These are phyloP conservation scores for Penstemon eatonii DNA, from an alignment of 257 asterid genomes.

Conservation along the genomic window DNA sequence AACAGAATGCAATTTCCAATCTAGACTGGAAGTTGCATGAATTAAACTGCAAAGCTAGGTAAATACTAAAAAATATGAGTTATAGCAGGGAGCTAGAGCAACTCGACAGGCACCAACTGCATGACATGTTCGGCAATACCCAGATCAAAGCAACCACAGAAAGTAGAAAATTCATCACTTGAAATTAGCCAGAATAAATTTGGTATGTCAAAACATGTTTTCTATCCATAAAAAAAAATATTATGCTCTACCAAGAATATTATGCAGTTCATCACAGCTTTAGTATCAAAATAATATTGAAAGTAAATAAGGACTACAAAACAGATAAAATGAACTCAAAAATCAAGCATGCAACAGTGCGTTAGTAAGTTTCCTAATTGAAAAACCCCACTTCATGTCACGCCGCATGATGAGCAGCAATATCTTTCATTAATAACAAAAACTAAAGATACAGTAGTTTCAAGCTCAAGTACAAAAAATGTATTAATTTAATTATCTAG, in stretches of 20 bases:
- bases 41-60: slow-evolving; percentile 4
- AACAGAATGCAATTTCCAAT: background rate
- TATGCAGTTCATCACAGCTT: slow-evolving; percentile 9
- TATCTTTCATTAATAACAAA: background rate
- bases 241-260: too few species aligned
- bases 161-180: slow-evolving; percentile 5
- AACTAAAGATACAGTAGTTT: background rate
- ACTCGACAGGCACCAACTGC: slow-evolving; percentile 3
- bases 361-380: background rate
- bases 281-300: background rate
- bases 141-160: slow-evolving; percentile 2
- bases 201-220: background rate
- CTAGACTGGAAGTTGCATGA: slow-evolving; percentile 5
- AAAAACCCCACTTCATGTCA: background rate
- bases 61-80: background rate
- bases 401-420: background rate
- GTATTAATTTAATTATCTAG: slow-evolving; percentile 1
- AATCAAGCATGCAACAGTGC: slow-evolving; percentile 1
- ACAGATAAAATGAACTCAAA: background rate
- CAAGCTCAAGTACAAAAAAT: background rate
- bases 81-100: slow-evolving; percentile 1
- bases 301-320: slow-evolving; percentile 5
- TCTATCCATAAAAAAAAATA: background rate
- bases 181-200: slow-evolving; percentile 1
- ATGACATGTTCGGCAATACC: background rate